Percentiles rank a stretch among this genome's conserved stretches.
These are phyloP conservation scores for Chenopodium suecicum DNA, from an alignment of 148 eudicot genomes.

Conservation along the genomic window DNA sequence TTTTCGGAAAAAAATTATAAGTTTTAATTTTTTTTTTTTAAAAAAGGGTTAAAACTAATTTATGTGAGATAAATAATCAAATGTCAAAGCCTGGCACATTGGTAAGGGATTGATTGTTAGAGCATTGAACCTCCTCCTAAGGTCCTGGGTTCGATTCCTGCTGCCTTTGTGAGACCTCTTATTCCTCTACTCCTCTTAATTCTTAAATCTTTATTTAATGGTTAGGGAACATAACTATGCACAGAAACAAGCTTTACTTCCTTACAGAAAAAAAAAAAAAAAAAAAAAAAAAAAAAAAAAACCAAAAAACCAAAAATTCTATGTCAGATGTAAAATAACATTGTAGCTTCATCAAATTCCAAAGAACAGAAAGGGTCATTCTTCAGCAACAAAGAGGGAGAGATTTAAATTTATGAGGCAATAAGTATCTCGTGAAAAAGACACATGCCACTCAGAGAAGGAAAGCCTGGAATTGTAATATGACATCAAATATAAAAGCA, in stretches of 20 bases:
- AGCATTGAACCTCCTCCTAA: too few species aligned
- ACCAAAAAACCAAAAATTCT: not conserved
- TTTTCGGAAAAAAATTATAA: too few species aligned
- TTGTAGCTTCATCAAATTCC: not conserved
- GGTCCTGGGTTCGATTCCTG: too few species aligned
- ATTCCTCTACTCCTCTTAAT: too few species aligned
- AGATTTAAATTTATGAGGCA: not conserved
- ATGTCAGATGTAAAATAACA: not conserved
- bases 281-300: not conserved
- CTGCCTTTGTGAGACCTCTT: too few species aligned
- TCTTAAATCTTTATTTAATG: too few species aligned
- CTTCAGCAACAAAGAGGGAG: not conserved
- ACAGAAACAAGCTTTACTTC: not conserved
- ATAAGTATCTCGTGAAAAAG: not conserved
- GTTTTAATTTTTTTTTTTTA: too few species aligned
- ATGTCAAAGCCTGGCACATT: too few species aligned
- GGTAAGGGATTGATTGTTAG: too few species aligned
- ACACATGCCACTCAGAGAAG: not conserved
- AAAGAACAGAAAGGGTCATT: not conserved
- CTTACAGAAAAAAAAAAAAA: not conserved
- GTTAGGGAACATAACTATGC: not conserved
- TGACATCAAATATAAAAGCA: not conserved
- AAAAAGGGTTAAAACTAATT: too few species aligned
- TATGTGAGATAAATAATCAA: too few species aligned
- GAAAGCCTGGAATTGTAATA: not conserved